phyloP scores from a whole-genome alignment of 2,329 filamentous ascomycete species.

The Talaromyces sp. region DNA sequence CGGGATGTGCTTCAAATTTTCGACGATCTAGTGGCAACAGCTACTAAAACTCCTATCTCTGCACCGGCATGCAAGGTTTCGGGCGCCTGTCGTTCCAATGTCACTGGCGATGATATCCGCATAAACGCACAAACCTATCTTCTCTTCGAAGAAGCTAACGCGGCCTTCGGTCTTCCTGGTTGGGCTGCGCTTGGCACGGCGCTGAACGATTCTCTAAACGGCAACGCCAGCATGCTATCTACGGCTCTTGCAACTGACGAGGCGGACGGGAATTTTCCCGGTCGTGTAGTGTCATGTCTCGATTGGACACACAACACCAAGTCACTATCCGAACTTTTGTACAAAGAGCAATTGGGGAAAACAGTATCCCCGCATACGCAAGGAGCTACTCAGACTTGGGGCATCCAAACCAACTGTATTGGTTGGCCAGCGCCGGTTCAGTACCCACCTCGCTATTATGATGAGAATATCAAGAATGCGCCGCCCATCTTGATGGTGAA shows the following conservation, averaged over 20 bases:
- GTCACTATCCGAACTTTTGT: slow-evolving; percentile 18
- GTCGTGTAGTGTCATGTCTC: neutral
- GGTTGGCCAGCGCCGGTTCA: slow-evolving; percentile 35
- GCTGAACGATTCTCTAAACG: slow-evolving; percentile 27
- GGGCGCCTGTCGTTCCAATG: slow-evolving; percentile 32
- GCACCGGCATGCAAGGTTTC: slow-evolving; percentile 12
- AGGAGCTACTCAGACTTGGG: slow-evolving; percentile 30
- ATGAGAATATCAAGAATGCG: slow-evolving; percentile 18
- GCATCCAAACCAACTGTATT: slow-evolving; percentile 29
- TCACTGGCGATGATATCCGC: slow-evolving; percentile 31
- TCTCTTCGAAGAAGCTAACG: slow-evolving; percentile 10
- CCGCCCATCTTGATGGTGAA: slow-evolving; percentile 37
- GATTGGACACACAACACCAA: slow-evolving; percentile 4
- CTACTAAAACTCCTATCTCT: neutral
- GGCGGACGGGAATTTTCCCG: slow-evolving; percentile 23
- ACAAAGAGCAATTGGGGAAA: slow-evolving; percentile 25
- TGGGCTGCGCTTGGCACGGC: slow-evolving; percentile 19
- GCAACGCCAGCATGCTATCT: slow-evolving; percentile 35
- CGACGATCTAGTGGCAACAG: neutral
- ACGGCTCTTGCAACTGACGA: slow-evolving; percentile 20
- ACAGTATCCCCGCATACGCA: slow-evolving; percentile 32
- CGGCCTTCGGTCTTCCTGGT: neutral
- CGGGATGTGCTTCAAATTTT: slow-evolving; percentile 1
- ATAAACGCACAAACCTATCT: slow-evolving; percentile 30
- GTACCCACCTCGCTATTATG: slow-evolving; percentile 27